Conservation (phyloP, 2,329 filamentous ascomycete genomes). For the Calonectria hawksworthii region DNA sequence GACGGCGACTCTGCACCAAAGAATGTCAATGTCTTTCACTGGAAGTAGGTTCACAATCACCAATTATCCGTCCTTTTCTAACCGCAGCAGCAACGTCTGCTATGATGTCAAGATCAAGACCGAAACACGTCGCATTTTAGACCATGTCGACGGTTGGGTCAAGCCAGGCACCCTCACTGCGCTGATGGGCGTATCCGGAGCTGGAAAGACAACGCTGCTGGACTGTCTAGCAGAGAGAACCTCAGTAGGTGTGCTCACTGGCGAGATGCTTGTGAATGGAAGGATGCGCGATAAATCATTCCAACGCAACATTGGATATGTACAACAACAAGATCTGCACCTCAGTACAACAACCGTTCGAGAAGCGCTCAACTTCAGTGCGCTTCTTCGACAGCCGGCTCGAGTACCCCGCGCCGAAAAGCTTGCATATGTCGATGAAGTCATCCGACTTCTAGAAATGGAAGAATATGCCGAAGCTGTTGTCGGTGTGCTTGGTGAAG, state of each 20-base stretch:
- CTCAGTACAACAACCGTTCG: conserved; percentile 87
- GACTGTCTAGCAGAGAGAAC: conserved; percentile 89
- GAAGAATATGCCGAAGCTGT: conserved; percentile 89
- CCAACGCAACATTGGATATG: conserved; percentile 92
- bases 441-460: conserved; percentile 93
- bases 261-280: conserved; percentile 80
- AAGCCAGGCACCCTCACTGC: conserved; percentile 92
- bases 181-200: conserved; percentile 91
- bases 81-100: conserved; percentile 72
- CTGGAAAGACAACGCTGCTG: conserved; percentile 93
- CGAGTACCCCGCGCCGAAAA: conserved; percentile 81
- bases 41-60: not conserved
- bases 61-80: not conserved
- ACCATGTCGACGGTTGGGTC: conserved; percentile 92
- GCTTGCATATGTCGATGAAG: conserved; percentile 89
- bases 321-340: conserved; percentile 93
- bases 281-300: conserved; percentile 82
- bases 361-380: conserved; percentile 89
- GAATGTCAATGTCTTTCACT: not conserved
- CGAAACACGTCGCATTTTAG: conserved; percentile 80
- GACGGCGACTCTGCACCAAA: not conserved
- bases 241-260: conserved; percentile 89
- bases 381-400: conserved; percentile 85
- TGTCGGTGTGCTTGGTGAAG: conserved; percentile 90
- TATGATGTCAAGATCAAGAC: conserved; percentile 84